These are phyloP conservation scores for Dactylellina cionopaga DNA, from an alignment of 2,329 filamentous ascomycete species.

Conservation along the genomic window DNA sequence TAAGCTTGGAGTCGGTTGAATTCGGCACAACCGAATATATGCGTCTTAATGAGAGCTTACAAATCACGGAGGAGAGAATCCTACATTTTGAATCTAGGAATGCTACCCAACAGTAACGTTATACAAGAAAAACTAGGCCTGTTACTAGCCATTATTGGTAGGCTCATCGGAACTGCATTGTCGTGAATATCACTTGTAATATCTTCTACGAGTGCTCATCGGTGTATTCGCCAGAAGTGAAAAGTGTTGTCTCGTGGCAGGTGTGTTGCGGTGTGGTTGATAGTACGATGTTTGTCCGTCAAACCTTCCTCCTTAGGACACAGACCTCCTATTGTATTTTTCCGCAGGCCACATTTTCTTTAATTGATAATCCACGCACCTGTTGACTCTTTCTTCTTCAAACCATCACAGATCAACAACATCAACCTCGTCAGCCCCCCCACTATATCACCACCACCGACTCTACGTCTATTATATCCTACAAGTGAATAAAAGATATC, in stretches of 20 bases:
- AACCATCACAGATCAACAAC: too few species aligned
- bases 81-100: background rate
- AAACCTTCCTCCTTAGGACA: constrained; percentile 3
- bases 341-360: too few species aligned
- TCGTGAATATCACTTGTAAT: too few species aligned
- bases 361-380: too few species aligned
- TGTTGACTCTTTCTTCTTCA: too few species aligned
- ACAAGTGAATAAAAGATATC: background rate
- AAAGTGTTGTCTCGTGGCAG: too few species aligned
- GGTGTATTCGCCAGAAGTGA: too few species aligned
- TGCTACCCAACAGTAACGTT: background rate
- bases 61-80: background rate
- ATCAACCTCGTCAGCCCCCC: background rate
- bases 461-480: background rate
- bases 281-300: background rate
- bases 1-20: background rate
- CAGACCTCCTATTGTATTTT: too few species aligned
- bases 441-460: background rate
- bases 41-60: background rate
- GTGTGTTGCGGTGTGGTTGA: constrained; percentile 22
- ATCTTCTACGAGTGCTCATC: too few species aligned
- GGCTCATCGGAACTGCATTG: too few species aligned
- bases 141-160: too few species aligned
- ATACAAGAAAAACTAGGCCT: too few species aligned
- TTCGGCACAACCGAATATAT: constrained; percentile 5